phyloP scores from a whole-genome alignment of 1,284 basidiomycete species.

The Puccinia horiana region DNA sequence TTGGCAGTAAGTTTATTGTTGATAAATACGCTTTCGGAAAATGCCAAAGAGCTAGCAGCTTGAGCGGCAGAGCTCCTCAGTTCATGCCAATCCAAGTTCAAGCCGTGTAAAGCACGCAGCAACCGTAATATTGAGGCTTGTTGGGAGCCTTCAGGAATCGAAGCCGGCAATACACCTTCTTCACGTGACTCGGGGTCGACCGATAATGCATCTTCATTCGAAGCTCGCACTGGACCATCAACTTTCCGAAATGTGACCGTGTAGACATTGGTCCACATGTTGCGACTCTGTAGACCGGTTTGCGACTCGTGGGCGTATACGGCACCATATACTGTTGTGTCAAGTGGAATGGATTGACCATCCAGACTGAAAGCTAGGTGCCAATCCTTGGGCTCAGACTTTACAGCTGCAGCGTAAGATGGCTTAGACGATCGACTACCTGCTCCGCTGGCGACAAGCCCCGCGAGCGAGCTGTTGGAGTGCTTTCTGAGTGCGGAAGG shows the following conservation, averaged over 20 bases:
- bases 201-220: slow-evolving; percentile 53
- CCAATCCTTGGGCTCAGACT: slow-evolving; percentile 89
- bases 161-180: slow-evolving; percentile 63
- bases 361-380: slow-evolving; percentile 94
- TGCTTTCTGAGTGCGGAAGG: slow-evolving; percentile 55
- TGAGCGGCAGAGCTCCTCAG: slow-evolving; percentile 56
- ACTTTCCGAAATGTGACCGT: slow-evolving; percentile 92
- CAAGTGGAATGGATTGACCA: slow-evolving; percentile 75
- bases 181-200: slow-evolving; percentile 54
- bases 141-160: slow-evolving; percentile 77
- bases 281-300: slow-evolving; percentile 56
- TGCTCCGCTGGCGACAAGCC: slow-evolving; percentile 50
- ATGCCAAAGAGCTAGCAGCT: slow-evolving; percentile 53
- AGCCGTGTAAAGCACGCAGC: slow-evolving; percentile 78
- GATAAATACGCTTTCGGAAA: slow-evolving; percentile 77
- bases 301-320: slow-evolving; percentile 76
- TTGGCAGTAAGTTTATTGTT: slow-evolving; percentile 99
- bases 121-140: slow-evolving; percentile 88
- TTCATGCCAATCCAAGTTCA: slow-evolving; percentile 68
- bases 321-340: slow-evolving; percentile 92
- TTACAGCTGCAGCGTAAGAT: slow-evolving; percentile 91
- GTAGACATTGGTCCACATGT: slow-evolving; percentile 85
- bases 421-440: slow-evolving; percentile 54
- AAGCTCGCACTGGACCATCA: slow-evolving; percentile 70
- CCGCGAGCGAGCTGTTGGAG: slow-evolving; percentile 50